Conservation (phyloP, 2,329 filamentous ascomycete species). For the Graphilbum ipis-grandicollis region DNA sequence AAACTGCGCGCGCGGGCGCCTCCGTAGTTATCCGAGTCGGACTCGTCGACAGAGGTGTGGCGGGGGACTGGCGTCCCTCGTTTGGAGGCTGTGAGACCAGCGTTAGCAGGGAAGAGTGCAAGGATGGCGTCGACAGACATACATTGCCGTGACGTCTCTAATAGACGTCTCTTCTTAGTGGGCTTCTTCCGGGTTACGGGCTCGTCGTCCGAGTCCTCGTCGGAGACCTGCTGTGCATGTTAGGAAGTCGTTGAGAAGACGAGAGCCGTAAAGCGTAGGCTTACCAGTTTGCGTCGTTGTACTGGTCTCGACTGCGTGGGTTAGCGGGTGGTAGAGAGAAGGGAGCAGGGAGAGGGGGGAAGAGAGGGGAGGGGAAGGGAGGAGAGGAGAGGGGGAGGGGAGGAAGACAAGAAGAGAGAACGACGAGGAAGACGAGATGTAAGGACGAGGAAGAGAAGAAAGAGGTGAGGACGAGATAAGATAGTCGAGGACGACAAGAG, state of each 20-base stretch:
- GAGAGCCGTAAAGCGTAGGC: slow-evolving; percentile 16
- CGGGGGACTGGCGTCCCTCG: slow-evolving; percentile 34
- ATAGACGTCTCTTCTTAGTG: slow-evolving; percentile 52
- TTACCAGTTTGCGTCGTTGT: slow-evolving; percentile 40
- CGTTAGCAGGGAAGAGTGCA: slow-evolving; percentile 20
- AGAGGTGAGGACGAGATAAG: too few species aligned
- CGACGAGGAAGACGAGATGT: too few species aligned
- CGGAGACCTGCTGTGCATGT: slow-evolving; percentile 6
- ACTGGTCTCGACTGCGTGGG: slow-evolving; percentile 39
- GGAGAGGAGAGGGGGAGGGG: too few species aligned
- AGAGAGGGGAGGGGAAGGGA: too few species aligned
- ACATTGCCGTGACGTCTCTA: slow-evolving; percentile 9
- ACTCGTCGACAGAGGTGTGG: slow-evolving; percentile 38
- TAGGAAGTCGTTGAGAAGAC: slow-evolving; percentile 12
- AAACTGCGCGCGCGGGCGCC: slow-evolving; percentile 51
- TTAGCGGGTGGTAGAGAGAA: too few species aligned
- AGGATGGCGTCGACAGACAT: too few species aligned
- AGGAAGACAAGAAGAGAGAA: too few species aligned
- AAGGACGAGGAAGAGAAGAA: too few species aligned
- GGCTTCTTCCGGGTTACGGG: slow-evolving; percentile 38
- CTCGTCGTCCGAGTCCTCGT: slow-evolving; percentile 34
- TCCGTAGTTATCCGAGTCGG: slow-evolving; percentile 64
- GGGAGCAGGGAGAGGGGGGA: too few species aligned
- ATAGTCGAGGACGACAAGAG: too few species aligned
- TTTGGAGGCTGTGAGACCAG: slow-evolving; percentile 49